phyloP scores from a whole-genome alignment of 2,329 filamentous ascomycete genomes.

The Lecanosticta acicola region DNA sequence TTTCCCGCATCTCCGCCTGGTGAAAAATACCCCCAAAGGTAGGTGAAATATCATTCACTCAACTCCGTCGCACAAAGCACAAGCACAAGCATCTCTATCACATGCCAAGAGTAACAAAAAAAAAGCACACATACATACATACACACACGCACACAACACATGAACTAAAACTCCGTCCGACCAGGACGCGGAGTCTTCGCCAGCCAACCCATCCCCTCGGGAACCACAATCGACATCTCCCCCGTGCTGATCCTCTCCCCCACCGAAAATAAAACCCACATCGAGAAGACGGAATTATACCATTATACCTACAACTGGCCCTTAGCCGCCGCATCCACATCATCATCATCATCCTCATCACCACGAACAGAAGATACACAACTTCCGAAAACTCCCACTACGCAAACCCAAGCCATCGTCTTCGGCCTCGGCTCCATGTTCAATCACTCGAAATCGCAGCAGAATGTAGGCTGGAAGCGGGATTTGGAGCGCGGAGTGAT shows the following conservation, averaged over 20 bases:
- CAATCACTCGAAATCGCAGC: slow-evolving; percentile 48
- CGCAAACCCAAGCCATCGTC: slow-evolving; percentile 51
- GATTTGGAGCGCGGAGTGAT: slow-evolving; percentile 43
- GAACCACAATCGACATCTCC: slow-evolving; percentile 48
- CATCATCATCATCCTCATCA: not conserved
- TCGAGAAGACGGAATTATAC: slow-evolving; percentile 47
- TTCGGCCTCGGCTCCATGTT: slow-evolving; percentile 55
- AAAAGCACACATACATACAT: too few species aligned
- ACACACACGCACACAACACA: too few species aligned
- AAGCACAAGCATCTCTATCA: not conserved
- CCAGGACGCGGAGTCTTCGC: slow-evolving; percentile 53
- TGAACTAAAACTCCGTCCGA: not conserved
- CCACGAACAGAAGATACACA: too few species aligned
- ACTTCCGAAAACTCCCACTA: too few species aligned
- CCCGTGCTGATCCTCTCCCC: slow-evolving; percentile 48
- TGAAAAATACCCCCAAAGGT: slow-evolving; percentile 50
- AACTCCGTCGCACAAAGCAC: too few species aligned
- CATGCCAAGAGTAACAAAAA: too few species aligned
- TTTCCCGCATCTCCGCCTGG: slow-evolving; percentile 39
- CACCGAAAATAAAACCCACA: slow-evolving; percentile 45
- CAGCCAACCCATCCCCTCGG: slow-evolving; percentile 40
- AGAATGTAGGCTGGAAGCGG: slow-evolving; percentile 53
- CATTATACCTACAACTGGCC: slow-evolving; percentile 55
- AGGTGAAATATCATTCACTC: not conserved
- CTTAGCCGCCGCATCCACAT: slow-evolving; percentile 24